phyloP scores from a whole-genome alignment of 768 basidiomycete genomes.

The Glaciozyma antarctica region DNA sequence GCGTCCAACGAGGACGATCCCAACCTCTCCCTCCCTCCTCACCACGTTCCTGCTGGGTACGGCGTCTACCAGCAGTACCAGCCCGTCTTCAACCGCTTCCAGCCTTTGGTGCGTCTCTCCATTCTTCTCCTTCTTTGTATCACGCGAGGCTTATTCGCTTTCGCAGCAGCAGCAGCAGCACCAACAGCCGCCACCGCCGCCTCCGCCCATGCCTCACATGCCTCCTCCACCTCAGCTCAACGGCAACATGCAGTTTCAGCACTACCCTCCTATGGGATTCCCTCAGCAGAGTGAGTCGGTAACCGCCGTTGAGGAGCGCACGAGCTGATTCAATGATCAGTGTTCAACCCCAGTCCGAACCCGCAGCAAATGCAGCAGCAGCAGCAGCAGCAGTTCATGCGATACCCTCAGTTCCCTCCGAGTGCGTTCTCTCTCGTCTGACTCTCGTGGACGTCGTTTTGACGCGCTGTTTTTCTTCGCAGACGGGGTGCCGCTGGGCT shows the following conservation, averaged over 20 bases:
- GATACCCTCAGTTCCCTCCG: conserved; percentile 41
- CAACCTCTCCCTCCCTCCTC: background rate
- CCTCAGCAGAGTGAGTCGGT: background rate
- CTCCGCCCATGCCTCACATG: background rate
- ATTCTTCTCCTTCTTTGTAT: background rate
- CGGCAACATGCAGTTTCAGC: background rate
- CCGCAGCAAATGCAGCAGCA: conserved; percentile 4
- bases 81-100: conserved; percentile 4
- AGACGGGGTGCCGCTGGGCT: background rate
- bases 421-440: conserved; percentile 37
- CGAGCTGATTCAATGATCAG: background rate
- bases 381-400: background rate
- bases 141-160: background rate
- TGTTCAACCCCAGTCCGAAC: background rate
- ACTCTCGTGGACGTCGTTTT: conserved; percentile 42
- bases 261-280: background rate
- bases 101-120: background rate
- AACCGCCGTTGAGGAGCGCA: too few relatives aligned
- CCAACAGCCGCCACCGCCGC: background rate
- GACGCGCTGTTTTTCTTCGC: conserved; percentile 37
- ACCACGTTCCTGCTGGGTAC: background rate
- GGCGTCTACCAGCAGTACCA: background rate
- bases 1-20: background rate
- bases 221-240: background rate
- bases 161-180: background rate